Evolutionary conservation across 2,329 filamentous ascomycete species (phyloP).

Genomic region (Trichoderma cornu-damae): DNA sequence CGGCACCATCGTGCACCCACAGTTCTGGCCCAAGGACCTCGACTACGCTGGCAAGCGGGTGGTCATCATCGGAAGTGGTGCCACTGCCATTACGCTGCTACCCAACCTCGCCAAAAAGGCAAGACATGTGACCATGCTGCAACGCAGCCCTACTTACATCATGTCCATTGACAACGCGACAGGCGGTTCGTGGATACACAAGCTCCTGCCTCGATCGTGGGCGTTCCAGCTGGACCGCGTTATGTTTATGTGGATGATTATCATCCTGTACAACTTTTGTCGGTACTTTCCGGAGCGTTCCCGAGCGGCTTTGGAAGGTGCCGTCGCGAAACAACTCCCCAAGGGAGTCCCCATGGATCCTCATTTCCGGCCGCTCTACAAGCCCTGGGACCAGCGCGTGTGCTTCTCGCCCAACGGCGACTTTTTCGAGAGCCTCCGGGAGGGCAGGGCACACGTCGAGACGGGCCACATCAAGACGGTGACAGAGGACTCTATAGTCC

Average conservation of each 20-base stretch:
- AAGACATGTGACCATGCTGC: slow-evolving; percentile 61
- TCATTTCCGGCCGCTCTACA: slow-evolving; percentile 51
- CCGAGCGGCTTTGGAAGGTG: slow-evolving; percentile 45
- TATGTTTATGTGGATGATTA: slow-evolving; percentile 41
- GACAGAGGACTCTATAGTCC: slow-evolving; percentile 39
- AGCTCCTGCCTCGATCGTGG: background rate
- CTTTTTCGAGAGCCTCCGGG: slow-evolving; percentile 40
- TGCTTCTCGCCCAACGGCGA: slow-evolving; percentile 51
- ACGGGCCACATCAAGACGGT: slow-evolving; percentile 45
- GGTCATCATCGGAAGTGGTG: slow-evolving; percentile 62
- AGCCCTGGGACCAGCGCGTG: slow-evolving; percentile 63
- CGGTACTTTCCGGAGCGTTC: slow-evolving; percentile 29
- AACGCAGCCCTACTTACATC: slow-evolving; percentile 61
- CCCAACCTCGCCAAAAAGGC: slow-evolving; percentile 56
- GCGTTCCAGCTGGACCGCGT: slow-evolving; percentile 24
- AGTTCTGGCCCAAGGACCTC: slow-evolving; percentile 66
- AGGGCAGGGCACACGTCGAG: slow-evolving; percentile 37
- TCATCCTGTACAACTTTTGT: slow-evolving; percentile 32
- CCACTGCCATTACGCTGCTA: slow-evolving; percentile 62
- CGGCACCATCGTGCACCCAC: slow-evolving; percentile 56
- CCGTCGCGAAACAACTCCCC: slow-evolving; percentile 45
- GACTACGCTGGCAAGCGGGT: slow-evolving; percentile 61
- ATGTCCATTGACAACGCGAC: slow-evolving; percentile 39
- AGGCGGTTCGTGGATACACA: background rate
- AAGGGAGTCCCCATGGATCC: slow-evolving; percentile 43